These are phyloP conservation scores for Cercophora samala DNA, from an alignment of 495 filamentous ascomycete species.

Conservation along the genomic window DNA sequence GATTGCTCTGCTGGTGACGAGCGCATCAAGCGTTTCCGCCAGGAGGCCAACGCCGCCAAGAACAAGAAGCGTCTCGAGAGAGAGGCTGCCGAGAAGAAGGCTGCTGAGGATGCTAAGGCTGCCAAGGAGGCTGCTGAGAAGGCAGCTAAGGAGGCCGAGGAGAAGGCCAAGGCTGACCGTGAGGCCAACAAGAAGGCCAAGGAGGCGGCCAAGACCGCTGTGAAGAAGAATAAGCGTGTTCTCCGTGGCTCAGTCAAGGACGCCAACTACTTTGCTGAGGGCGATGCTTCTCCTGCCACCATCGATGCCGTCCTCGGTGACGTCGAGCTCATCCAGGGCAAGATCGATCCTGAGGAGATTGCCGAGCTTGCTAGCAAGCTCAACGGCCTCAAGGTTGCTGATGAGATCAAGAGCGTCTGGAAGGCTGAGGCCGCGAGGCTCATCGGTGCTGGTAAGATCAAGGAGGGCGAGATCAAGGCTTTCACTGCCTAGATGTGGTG, in stretches of 20 bases:
- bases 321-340: conserved; percentile 81
- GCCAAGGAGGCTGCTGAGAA: conserved; percentile 80
- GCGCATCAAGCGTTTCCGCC: conserved; percentile 93
- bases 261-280: conserved; percentile 81
- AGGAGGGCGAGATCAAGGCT: conserved; percentile 64
- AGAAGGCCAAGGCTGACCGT: conserved; percentile 82
- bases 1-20: conserved; percentile 77
- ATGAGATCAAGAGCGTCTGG: conserved; percentile 65
- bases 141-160: conserved; percentile 93
- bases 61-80: conserved; percentile 88
- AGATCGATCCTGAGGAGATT: conserved; percentile 86
- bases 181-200: conserved; percentile 97
- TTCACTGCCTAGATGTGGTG: conserved; percentile 29
- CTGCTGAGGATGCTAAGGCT: conserved; percentile 70
- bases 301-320: conserved; percentile 83
- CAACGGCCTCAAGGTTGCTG: conserved; percentile 65
- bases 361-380: conserved; percentile 74
- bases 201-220: conserved; percentile 94
- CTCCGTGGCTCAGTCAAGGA: conserved; percentile 90
- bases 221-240: conserved; percentile 99
- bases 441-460: conserved; percentile 74
- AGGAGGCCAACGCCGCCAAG: conserved; percentile 85
- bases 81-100: conserved; percentile 85
- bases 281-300: conserved; percentile 63
- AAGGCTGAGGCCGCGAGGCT: conserved; percentile 68